Base-by-base conservation (phyloP, 2,329 filamentous ascomycete species). In the Magnaporthiopsis incrustans region DNA sequence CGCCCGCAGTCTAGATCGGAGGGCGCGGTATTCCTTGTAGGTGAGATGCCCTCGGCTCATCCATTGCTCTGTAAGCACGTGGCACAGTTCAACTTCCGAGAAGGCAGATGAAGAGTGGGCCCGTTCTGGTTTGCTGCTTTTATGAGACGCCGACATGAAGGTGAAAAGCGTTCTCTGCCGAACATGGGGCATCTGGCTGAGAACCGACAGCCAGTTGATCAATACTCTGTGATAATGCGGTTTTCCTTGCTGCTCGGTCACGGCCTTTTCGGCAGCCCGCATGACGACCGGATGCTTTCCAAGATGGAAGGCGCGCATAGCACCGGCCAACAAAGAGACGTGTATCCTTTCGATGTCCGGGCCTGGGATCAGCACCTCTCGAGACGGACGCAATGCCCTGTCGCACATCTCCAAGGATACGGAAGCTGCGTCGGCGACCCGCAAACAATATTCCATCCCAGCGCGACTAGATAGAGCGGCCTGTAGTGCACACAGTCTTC, bases 11-110 rank as follows among this genome's bases (percentile, higher is more conserved):
- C 38, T 44, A 18, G 38, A 44, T 44, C 38, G n/a, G 56, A 57
- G n/a, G 56, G 26, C n/a, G n/a, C 56, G 56, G 27, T 26, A 59
- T 22, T 59, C 57, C 18, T 26, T 53, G 18, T 59, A 25, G 25
- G 57, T 60, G 58, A 73, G 62, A 62, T 72, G 72, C 14, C 69
- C 69, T 15, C 69, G 69, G 59, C 72, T 75, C 14, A 60, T 53
- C 74, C 74, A 76, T 60, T 75, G 74, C 4, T 67, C 65, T 8
- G 73, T 33, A 5, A 74, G 61, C 56, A 76, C 66, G 5, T 68
- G 67, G 59, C 69, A 72, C 38, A 75, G 59, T 32, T 72, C 70
- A 12, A 61, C 59, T 30, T 65, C 60, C 25, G 63, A 64, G 22
- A 72, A 30, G 14, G 22, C 56, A 25, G 26, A 6, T 11, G 26